Conservation (phyloP, 2,329 filamentous ascomycete genomes). For the Hymenotorrendiella dingleyae region DNA sequence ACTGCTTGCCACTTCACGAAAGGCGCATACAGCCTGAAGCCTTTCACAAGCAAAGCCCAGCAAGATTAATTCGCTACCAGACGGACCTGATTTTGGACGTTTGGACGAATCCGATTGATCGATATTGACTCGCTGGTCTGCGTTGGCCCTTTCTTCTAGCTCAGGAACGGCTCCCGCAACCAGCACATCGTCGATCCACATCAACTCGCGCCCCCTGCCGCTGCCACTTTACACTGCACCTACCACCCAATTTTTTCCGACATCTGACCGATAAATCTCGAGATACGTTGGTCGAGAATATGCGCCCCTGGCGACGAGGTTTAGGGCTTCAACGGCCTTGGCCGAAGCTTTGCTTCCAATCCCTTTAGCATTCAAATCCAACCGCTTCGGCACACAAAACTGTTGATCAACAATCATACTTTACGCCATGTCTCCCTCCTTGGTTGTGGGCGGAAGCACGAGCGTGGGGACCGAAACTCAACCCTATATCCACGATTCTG, state of each 20-base stretch:
- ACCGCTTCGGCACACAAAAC: too few species aligned
- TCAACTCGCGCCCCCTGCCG: too few species aligned
- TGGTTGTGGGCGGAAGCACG: conserved; percentile 2
- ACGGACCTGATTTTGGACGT: too few species aligned
- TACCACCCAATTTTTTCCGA: conserved; percentile 11
- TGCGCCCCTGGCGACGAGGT: conserved; percentile 24
- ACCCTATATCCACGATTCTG: conserved; percentile 28
- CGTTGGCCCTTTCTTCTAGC: too few species aligned
- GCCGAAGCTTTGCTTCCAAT: conserved; percentile 16
- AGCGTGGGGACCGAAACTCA: conserved; percentile 8
- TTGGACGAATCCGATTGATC: too few species aligned
- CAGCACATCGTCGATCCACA: too few species aligned
- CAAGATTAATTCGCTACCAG: too few species aligned
- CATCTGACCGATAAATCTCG: conserved; percentile 13
- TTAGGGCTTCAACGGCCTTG: conserved; percentile 18
- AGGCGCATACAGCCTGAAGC: too few species aligned
- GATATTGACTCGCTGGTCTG: too few species aligned
- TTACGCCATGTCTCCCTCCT: conserved; percentile 14
- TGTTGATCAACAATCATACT: neutral
- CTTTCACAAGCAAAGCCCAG: too few species aligned
- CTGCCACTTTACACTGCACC: conserved; percentile 6
- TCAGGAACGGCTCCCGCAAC: too few species aligned
- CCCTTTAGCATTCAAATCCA: conserved; percentile 1
- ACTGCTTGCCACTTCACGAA: too few species aligned
- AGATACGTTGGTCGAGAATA: conserved; percentile 22